Evolutionary conservation across 1,284 basidiomycete species (phyloP).

Genomic region (Heterobasidion annosum): DNA sequence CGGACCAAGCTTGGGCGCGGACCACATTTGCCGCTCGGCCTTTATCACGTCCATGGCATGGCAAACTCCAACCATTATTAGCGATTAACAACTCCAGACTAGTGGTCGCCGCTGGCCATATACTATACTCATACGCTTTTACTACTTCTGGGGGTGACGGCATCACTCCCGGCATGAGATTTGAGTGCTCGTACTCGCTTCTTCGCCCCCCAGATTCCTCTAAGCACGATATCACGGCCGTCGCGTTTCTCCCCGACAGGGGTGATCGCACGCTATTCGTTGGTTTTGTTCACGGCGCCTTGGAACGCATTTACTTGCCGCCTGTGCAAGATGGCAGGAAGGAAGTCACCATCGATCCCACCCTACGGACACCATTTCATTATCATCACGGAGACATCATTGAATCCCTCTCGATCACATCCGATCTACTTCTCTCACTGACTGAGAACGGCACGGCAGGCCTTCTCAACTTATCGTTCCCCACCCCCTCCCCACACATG

Average conservation of each 20-base stretch:
- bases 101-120: constrained; percentile 52
- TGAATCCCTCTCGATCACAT: constrained; percentile 42
- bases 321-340: constrained; percentile 12
- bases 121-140: constrained; percentile 53
- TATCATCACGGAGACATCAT: constrained; percentile 35
- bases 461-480: constrained; percentile 25
- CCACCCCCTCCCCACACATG: constrained; percentile 16
- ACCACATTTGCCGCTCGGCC: constrained; percentile 55
- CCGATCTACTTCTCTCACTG: constrained; percentile 40
- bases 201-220: constrained; percentile 25
- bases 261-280: constrained; percentile 45
- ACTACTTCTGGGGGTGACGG: constrained; percentile 17
- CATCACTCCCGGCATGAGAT: constrained; percentile 32
- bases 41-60: constrained; percentile 52
- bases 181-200: constrained; percentile 38
- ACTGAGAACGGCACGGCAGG: constrained; percentile 44
- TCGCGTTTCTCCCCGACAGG: constrained; percentile 38
- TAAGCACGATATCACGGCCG: constrained; percentile 42
- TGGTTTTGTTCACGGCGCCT: constrained; percentile 51
- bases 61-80: constrained; percentile 50
- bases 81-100: constrained; percentile 48
- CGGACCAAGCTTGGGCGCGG: constrained; percentile 47
- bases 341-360: constrained; percentile 12
- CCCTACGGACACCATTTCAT: constrained; percentile 16
- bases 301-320: constrained; percentile 38